Evolutionary conservation across 1,284 basidiomycete species (phyloP).

Genomic region (Flammula alnicola): DNA sequence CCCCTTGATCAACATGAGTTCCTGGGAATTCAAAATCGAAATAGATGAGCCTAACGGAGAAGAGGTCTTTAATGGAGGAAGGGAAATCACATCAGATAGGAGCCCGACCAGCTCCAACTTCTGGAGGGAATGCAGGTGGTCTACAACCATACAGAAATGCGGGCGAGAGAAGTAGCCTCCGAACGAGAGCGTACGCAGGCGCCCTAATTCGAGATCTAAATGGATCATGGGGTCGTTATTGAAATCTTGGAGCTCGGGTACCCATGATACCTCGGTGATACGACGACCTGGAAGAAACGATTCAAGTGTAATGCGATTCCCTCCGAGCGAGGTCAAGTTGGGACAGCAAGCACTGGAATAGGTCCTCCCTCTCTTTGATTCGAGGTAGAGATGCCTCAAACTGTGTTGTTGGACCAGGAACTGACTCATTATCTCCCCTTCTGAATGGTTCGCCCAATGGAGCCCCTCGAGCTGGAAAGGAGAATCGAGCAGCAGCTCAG

Average conservation of each 20-base stretch:
- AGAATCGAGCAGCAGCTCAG: constrained; percentile 11
- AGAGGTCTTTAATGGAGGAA: neutral
- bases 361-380: neutral
- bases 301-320: constrained; percentile 16
- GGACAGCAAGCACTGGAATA: constrained; percentile 5
- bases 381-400: constrained; percentile 10
- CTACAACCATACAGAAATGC: constrained; percentile 10
- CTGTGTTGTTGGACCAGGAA: constrained; percentile 9
- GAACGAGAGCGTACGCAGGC: constrained; percentile 16
- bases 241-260: constrained; percentile 19
- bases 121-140: constrained; percentile 10
- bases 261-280: constrained; percentile 16
- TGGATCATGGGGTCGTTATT: constrained; percentile 1
- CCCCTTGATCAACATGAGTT: constrained; percentile 12
- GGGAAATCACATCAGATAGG: neutral
- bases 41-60: neutral
- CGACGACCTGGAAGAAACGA: constrained; percentile 15
- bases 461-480: constrained; percentile 13
- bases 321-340: constrained; percentile 9
- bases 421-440: constrained; percentile 8
- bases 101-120: constrained; percentile 20
- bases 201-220: constrained; percentile 11
- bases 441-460: constrained; percentile 18
- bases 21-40: neutral
- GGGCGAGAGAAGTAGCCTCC: constrained; percentile 23